Evolutionary conservation across 2,329 filamentous ascomycete species (phyloP).

Genomic region (Botrytis aclada): DNA sequence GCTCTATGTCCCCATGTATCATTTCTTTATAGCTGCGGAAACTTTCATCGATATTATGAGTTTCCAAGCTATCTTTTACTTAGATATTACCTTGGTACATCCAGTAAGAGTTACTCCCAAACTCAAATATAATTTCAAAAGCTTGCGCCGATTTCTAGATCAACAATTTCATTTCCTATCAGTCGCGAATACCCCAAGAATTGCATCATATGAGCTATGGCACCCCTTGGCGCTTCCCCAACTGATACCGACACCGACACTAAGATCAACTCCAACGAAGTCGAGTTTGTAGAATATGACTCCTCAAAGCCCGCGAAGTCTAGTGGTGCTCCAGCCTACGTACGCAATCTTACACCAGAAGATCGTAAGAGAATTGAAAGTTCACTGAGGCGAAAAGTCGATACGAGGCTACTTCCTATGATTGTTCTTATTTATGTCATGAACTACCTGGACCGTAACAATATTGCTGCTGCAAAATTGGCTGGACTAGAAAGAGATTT

Average conservation of each 20-base stretch:
- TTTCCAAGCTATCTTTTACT: not conserved
- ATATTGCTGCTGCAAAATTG: slow-evolving; percentile 54
- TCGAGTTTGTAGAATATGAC: slow-evolving; percentile 20
- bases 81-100: not conserved
- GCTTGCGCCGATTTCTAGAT: not conserved
- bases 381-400: slow-evolving; percentile 61
- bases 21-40: not conserved
- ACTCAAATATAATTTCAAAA: not conserved
- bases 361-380: slow-evolving; percentile 52
- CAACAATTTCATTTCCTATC: not conserved
- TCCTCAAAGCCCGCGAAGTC: slow-evolving; percentile 1
- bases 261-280: slow-evolving; percentile 3
- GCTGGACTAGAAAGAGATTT: slow-evolving; percentile 48
- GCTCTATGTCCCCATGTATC: not conserved
- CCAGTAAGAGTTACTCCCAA: not conserved
- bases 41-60: not conserved
- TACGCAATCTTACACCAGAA: slow-evolving; percentile 49
- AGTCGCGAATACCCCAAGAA: not conserved
- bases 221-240: not conserved
- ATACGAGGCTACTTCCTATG: slow-evolving; percentile 62
- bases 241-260: not conserved
- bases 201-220: not conserved
- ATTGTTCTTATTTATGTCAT: slow-evolving; percentile 69
- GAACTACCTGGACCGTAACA: slow-evolving; percentile 62
- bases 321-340: slow-evolving; percentile 31